A percentile compares a stretch with the other conserved stretches of the same genome.
These are phyloP conservation scores for Tephrocybe sp. DNA, from an alignment of 768 basidiomycete genomes.

Conservation along the genomic window DNA sequence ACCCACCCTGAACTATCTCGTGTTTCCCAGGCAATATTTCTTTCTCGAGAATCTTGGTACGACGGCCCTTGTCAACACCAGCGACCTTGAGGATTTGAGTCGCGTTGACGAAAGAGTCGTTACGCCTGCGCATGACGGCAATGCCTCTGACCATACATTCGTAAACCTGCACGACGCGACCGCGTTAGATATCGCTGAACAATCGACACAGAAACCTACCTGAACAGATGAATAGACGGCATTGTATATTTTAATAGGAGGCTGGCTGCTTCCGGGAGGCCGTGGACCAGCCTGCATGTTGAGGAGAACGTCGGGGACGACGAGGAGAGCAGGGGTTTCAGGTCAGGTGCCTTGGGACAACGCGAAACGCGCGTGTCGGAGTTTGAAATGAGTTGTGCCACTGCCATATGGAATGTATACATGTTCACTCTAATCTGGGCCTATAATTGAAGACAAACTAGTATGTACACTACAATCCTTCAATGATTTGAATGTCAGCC, in stretches of 20 bases:
- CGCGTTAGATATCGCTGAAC: constrained; percentile 36
- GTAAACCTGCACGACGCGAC: constrained; percentile 64
- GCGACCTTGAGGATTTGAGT: constrained; percentile 99
- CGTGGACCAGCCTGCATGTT: constrained; percentile 47
- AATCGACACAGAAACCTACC: constrained; percentile 32
- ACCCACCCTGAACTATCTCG: constrained; percentile 98
- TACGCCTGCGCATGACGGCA: constrained; percentile 95
- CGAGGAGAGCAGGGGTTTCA: constrained; percentile 21
- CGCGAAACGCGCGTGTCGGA: constrained; percentile 40
- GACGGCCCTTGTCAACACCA: constrained; percentile 92
- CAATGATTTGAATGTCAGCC: too few relatives aligned
- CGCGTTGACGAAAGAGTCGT: constrained; percentile 96
- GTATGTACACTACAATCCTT: too few relatives aligned
- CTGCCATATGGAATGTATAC: too few relatives aligned
- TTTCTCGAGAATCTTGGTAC: constrained; percentile 96
- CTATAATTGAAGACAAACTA: too few relatives aligned
- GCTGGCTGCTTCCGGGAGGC: constrained; percentile 38
- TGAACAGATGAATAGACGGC: constrained; percentile 90
- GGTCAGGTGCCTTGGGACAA: constrained; percentile 38
- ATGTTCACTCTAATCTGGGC: too few relatives aligned
- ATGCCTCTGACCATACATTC: constrained; percentile 99
- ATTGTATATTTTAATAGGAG: constrained; percentile 87
- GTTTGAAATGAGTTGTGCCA: constrained; percentile 13
- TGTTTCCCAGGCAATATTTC: constrained; percentile 94
- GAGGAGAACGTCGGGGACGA: constrained; percentile 22